Base-by-base conservation (phyloP, 345 rosid genomes). In the Arabis alpina region DNA sequence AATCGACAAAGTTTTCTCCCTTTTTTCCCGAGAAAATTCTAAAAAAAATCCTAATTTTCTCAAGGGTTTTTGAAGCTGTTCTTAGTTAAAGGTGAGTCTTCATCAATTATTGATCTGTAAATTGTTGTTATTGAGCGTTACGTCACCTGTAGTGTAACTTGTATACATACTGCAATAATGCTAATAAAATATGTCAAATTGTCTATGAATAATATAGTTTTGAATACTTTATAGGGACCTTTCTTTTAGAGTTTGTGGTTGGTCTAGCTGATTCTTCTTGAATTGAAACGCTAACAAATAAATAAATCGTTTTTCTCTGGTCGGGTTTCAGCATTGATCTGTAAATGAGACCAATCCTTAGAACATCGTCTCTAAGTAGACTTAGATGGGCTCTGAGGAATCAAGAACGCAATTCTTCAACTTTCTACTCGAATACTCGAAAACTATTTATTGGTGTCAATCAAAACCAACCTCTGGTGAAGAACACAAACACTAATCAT, bases 291-390 rank as follows among this genome's bases (percentile, higher is more conserved):
- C 37, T 34, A 34, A 34, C 8, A 34, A 34, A 34, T 34, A 6
- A 34, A 34, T 34, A 34, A 34, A 34, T 34, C 37, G 8, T 34
- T 34, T 48, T 72, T 14, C 23, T 25, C 9, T 40, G 27, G 16
- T 28, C n/a, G 58, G 10, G 49, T 66, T 66, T 54, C 70, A 47
- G 65, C 13, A 61, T 60, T 43, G 47, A 64, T 73, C 68, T 2
- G 61, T 82, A 76, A 68, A 90, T 90, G 98, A 86, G 88, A 80
- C 80, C 81, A 40, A 23, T 77, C 64, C 34, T 80, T 79, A 75
- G 87, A 67, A 8, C 67, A 58, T 74, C 69, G 1, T 79, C 82
- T 10, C 65, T 83, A 25, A 63, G 79, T 53, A 74, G 74, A 27
- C 16, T 82, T 73, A 80, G 70, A 81, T 76, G 84, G 66, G 86